These are phyloP conservation scores for Alloteropsis semialata DNA, from an alignment of 176 grass and related monocot genomes.

Conservation along the genomic window DNA sequence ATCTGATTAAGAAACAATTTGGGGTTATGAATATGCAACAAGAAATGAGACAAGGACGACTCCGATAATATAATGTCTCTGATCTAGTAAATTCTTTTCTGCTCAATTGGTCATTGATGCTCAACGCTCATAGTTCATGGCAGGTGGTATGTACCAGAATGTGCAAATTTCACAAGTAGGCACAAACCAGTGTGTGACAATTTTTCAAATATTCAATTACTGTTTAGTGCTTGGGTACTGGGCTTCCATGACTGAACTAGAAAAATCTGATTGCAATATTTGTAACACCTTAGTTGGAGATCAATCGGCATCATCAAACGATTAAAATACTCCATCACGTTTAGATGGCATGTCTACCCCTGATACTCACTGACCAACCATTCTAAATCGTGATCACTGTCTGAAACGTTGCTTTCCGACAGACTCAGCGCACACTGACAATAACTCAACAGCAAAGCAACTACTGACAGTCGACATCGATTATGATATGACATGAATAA, in stretches of 20 bases:
- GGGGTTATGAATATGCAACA: not conserved
- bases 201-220: too few species aligned
- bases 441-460: not conserved
- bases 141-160: not conserved
- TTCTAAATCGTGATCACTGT: not conserved
- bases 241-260: not conserved
- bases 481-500: not conserved
- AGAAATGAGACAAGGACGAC: not conserved
- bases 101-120: not conserved
- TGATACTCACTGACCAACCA: not conserved
- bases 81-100: not conserved
- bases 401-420: not conserved
- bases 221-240: not conserved
- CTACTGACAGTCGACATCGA: not conserved
- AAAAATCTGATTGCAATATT: not conserved
- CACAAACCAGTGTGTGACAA: not conserved
- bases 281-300: conserved; percentile 28
- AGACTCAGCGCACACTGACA: not conserved
- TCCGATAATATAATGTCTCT: not conserved
- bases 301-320: conserved; percentile 34
- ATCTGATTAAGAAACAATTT: not conserved
- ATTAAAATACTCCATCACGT: not conserved
- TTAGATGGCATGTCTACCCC: not conserved
- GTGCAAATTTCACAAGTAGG: not conserved
- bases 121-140: not conserved